Evolutionary conservation across 2,329 filamentous ascomycete genomes (phyloP).

Genomic region (Ceratocystis papillata): DNA sequence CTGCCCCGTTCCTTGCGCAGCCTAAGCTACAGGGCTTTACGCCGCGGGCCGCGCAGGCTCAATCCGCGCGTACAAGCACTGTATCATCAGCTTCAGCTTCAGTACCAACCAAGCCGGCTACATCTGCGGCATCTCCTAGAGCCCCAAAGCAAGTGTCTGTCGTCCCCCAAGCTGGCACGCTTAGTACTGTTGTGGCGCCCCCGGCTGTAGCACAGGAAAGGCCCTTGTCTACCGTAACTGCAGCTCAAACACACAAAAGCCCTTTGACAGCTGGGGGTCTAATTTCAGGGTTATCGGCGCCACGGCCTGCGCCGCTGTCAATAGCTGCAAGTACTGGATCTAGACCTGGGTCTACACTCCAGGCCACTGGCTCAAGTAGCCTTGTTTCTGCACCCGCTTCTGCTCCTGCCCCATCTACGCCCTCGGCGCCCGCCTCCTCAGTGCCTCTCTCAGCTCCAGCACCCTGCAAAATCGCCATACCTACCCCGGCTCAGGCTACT

Average conservation of each 20-base stretch:
- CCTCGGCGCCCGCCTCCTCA: background rate
- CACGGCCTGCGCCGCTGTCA: background rate
- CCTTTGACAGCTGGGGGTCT: background rate
- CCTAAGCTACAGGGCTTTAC: slow-evolving; percentile 11
- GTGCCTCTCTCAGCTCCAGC: background rate
- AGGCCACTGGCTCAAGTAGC: no score
- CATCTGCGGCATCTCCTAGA: background rate
- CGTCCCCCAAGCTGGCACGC: background rate
- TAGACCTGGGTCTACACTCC: no score
- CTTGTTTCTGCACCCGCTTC: background rate
- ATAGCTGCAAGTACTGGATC: background rate
- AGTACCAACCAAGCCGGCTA: no score
- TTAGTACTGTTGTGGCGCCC: no score
- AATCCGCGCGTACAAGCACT: background rate
- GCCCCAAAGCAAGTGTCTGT: background rate
- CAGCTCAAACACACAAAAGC: background rate
- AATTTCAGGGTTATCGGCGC: background rate
- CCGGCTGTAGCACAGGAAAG: no score
- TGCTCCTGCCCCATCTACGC: background rate
- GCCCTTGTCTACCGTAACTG: background rate
- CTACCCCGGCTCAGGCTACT: background rate
- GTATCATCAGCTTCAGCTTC: no score
- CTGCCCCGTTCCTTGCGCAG: slow-evolving; percentile 1
- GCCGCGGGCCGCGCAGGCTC: background rate
- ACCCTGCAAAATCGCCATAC: no score